These are phyloP conservation scores for Microbotryum scabiosae DNA, from an alignment of 1,284 basidiomycete species.

Conservation along the genomic window DNA sequence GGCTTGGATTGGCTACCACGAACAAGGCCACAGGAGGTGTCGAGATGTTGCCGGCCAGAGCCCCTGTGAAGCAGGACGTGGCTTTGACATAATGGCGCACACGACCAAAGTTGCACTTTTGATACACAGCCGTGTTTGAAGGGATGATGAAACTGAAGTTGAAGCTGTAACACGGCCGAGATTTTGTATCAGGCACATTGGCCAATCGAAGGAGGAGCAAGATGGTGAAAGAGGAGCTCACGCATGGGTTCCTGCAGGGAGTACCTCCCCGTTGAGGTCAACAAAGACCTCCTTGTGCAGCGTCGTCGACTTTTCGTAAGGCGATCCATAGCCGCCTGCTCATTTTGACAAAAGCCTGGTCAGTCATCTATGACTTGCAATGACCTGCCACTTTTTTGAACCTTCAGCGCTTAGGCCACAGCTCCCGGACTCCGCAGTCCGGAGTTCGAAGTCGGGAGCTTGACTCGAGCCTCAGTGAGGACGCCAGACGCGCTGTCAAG, in stretches of 20 bases:
- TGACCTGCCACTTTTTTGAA: too few species aligned
- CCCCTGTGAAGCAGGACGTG: constrained; percentile 6
- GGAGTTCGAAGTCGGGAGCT: too few species aligned
- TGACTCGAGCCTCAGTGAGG: too few species aligned
- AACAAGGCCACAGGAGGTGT: constrained; percentile 9
- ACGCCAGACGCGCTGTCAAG: too few species aligned
- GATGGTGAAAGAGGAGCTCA: constrained; percentile 1
- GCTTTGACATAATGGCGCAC: constrained; percentile 29
- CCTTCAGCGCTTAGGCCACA: too few species aligned
- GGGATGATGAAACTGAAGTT: constrained; percentile 28
- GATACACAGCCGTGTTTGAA: constrained; percentile 12
- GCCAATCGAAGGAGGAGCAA: not conserved
- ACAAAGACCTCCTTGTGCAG: constrained; percentile 18
- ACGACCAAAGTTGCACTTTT: constrained; percentile 15
- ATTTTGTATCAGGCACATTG: too few species aligned
- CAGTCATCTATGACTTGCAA: not conserved
- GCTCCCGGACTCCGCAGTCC: too few species aligned
- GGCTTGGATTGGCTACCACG: constrained; percentile 14
- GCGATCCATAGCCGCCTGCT: constrained; percentile 6
- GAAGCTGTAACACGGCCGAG: constrained; percentile 8
- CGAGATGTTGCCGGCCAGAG: not conserved
- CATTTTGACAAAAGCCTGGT: not conserved
- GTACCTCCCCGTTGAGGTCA: constrained; percentile 18
- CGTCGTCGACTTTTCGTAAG: constrained; percentile 14
- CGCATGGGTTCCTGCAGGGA: constrained; percentile 22